Percentiles rank a stretch among this genome's conserved stretches.
These are phyloP conservation scores for Penicillium italicum DNA, from an alignment of 2,329 filamentous ascomycete genomes.

Conservation along the genomic window DNA sequence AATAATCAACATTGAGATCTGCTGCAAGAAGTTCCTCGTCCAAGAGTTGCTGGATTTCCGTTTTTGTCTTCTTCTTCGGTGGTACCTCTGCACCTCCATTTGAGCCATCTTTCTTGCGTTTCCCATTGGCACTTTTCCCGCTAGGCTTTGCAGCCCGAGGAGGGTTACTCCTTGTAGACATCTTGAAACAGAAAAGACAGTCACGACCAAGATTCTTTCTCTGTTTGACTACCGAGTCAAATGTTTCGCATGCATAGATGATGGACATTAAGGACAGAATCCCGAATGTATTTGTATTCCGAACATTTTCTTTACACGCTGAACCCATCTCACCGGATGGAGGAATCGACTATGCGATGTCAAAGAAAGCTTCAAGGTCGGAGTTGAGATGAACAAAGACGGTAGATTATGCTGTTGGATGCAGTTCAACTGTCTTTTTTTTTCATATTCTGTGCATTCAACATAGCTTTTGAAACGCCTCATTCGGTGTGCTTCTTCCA, in stretches of 20 bases:
- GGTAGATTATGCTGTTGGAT: background rate
- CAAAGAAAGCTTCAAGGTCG: background rate
- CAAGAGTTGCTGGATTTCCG: background rate
- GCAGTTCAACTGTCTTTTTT: background rate
- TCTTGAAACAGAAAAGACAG: background rate
- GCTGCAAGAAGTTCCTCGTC: background rate
- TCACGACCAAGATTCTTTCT: background rate
- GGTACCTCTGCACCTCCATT: background rate
- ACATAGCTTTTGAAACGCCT: background rate
- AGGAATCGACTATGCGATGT: background rate
- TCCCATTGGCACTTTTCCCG: background rate
- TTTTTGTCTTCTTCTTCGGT: background rate
- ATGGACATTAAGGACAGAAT: background rate
- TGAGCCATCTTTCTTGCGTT: background rate
- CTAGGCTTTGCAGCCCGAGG: background rate
- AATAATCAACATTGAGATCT: background rate
- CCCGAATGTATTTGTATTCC: background rate
- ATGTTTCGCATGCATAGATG: background rate
- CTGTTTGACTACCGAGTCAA: background rate
- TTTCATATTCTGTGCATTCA: background rate
- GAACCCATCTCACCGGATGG: background rate
- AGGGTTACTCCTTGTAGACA: background rate
- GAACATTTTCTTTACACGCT: background rate
- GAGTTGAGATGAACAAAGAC: background rate
- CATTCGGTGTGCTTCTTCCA: background rate